Conservation (phyloP, 2,329 filamentous ascomycete species). For the Penicillium sp. region DNA sequence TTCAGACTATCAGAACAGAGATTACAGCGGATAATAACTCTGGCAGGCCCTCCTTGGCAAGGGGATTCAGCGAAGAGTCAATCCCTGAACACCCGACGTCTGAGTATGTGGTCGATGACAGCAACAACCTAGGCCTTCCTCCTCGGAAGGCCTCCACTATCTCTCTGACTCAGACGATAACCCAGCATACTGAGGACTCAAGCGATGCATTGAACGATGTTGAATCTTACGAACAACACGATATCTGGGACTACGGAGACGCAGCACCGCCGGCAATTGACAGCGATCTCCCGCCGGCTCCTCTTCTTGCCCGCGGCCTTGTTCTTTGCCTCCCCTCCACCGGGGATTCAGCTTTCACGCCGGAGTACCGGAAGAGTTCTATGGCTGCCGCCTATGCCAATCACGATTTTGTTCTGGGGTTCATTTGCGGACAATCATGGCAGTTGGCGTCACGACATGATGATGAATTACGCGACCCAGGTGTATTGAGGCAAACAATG, state of each 20-base stretch:
- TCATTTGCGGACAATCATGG: conserved; percentile 42
- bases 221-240: conserved; percentile 18
- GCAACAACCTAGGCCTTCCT: conserved; percentile 26
- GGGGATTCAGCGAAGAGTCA: conserved; percentile 18
- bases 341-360: conserved; percentile 36
- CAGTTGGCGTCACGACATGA: conserved; percentile 36
- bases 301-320: conserved; percentile 42
- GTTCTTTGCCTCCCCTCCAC: conserved; percentile 42
- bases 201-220: conserved; percentile 21
- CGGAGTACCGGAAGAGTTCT: conserved; percentile 40
- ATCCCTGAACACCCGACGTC: conserved; percentile 31
- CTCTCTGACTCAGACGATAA: conserved; percentile 47
- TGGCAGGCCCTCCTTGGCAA: conserved; percentile 20
- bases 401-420: conserved; percentile 47
- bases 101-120: conserved; percentile 27
- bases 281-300: conserved; percentile 36
- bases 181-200: conserved; percentile 41
- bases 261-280: conserved; percentile 26
- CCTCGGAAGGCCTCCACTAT: conserved; percentile 47
- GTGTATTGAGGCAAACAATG: conserved; percentile 17
- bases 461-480: conserved; percentile 34
- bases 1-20: conserved; percentile 47
- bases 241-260: conserved; percentile 17
- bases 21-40: conserved; percentile 38
- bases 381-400: conserved; percentile 46